A percentile compares a stretch with the other conserved stretches of the same genome.
Conservation (phyloP, 306 rosid species). For the Cucurbita pepo region DNA sequence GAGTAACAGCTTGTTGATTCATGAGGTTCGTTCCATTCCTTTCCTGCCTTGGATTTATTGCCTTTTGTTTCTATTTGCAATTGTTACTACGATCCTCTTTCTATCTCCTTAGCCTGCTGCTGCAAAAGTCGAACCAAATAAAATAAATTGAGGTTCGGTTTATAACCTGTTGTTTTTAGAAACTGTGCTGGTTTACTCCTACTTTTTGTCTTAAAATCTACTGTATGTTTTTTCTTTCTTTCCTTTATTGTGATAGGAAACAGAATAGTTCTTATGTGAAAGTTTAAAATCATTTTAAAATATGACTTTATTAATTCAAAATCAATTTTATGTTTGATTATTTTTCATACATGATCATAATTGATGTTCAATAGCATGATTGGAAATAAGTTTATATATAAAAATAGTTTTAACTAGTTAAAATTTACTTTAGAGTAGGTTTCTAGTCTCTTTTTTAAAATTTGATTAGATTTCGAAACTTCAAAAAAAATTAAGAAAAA, state of each 20-base stretch:
- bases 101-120: background rate
- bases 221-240: background rate
- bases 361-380: background rate
- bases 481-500: background rate
- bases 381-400: too few species aligned
- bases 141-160: background rate
- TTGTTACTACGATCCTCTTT: background rate
- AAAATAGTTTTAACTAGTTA: background rate
- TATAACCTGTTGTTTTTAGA: background rate
- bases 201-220: background rate
- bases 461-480: background rate
- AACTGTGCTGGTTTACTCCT: background rate
- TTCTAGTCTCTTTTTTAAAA: background rate
- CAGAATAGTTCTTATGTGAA: too few species aligned
- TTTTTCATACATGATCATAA: background rate
- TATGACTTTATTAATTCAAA: too few species aligned
- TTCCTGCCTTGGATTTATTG: background rate
- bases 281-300: background rate
- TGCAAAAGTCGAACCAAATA: background rate
- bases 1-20: conserved; percentile 97
- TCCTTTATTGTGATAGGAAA: too few species aligned
- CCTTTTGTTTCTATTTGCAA: background rate
- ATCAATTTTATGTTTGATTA: too few species aligned
- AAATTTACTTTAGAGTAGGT: too few species aligned
- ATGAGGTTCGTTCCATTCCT: conserved; percentile 38